A percentile compares a stretch with the other conserved stretches of the same genome.
phyloP scores from a whole-genome alignment of 2,329 filamentous ascomycete genomes.

The Xylaria sp. region DNA sequence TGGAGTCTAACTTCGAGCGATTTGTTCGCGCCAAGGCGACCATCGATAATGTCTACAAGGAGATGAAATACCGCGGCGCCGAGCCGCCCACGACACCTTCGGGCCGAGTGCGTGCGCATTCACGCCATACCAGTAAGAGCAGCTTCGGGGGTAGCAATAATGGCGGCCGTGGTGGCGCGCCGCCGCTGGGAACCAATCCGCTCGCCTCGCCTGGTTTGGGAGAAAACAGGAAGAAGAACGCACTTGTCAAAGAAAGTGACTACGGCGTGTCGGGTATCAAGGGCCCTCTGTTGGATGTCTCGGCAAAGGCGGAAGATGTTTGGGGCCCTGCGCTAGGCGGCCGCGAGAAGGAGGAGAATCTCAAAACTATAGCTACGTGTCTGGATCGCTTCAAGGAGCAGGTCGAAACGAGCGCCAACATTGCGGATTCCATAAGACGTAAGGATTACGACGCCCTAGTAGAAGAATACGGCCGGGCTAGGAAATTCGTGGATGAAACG shows the following conservation, averaged over 20 bases:
- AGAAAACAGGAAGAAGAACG: constrained; percentile 83
- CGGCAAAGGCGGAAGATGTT: constrained; percentile 94
- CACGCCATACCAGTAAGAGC: constrained; percentile 73
- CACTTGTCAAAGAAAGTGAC: constrained; percentile 90
- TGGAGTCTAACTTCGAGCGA: constrained; percentile 97
- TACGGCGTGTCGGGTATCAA: constrained; percentile 92
- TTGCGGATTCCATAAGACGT: constrained; percentile 87
- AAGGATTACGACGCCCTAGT: constrained; percentile 90
- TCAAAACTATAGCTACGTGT: constrained; percentile 80
- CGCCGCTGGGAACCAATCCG: constrained; percentile 53
- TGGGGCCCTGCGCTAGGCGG: constrained; percentile 96
- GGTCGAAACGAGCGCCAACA: constrained; percentile 80
- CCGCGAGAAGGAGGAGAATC: constrained; percentile 86
- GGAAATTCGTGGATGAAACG: constrained; percentile 82
- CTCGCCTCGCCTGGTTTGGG: constrained; percentile 52
- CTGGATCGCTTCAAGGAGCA: constrained; percentile 84
- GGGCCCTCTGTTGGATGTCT: constrained; percentile 85
- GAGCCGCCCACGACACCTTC: constrained; percentile 59
- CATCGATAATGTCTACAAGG: constrained; percentile 97
- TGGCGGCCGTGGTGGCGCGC: constrained; percentile 40
- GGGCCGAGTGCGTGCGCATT: constrained; percentile 61
- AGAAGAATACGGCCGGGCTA: constrained; percentile 87
- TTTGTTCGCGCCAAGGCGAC: constrained; percentile 98
- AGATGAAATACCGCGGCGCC: constrained; percentile 83
- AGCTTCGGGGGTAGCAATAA: constrained; percentile 68